Percentiles rank a stretch among this genome's conserved stretches.
Evolutionary conservation across 2,329 filamentous ascomycete genomes (phyloP).

Genomic region (Cryphonectria parasitica): DNA sequence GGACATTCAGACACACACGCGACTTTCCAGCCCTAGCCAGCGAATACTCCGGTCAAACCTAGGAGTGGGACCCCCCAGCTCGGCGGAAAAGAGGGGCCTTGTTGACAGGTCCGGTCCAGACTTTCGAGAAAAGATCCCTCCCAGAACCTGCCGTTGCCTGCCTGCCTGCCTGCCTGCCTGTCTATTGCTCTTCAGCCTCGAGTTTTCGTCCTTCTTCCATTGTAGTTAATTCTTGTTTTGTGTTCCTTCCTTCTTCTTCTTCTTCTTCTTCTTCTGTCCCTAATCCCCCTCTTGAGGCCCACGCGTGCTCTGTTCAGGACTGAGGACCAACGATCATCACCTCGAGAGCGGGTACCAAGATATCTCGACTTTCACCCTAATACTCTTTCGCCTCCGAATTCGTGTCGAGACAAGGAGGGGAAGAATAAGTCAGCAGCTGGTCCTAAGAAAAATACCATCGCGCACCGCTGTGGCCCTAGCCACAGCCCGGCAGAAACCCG

Average conservation of each 20-base stretch:
- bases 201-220: neutral
- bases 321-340: neutral
- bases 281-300: neutral
- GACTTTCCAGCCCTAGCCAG: neutral
- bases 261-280: neutral
- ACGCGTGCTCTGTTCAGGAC: neutral
- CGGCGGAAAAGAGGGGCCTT: neutral
- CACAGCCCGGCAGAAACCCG: conserved; percentile 24
- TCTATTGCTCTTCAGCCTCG: neutral
- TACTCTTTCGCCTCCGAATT: neutral
- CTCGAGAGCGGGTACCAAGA: neutral
- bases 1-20: neutral
- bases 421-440: neutral
- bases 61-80: neutral
- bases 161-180: neutral
- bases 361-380: neutral
- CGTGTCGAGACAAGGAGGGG: neutral
- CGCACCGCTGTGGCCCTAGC: neutral
- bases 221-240: too few relatives aligned
- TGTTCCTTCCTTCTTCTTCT: neutral
- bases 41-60: neutral
- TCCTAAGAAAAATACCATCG: neutral
- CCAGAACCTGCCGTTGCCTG: neutral
- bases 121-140: neutral
- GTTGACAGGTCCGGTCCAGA: conserved; percentile 10